A percentile compares a stretch with the other conserved stretches of the same genome.
These are phyloP conservation scores for Dryadomyces quercivorus DNA, from an alignment of 2,329 filamentous ascomycete species.

Conservation along the genomic window DNA sequence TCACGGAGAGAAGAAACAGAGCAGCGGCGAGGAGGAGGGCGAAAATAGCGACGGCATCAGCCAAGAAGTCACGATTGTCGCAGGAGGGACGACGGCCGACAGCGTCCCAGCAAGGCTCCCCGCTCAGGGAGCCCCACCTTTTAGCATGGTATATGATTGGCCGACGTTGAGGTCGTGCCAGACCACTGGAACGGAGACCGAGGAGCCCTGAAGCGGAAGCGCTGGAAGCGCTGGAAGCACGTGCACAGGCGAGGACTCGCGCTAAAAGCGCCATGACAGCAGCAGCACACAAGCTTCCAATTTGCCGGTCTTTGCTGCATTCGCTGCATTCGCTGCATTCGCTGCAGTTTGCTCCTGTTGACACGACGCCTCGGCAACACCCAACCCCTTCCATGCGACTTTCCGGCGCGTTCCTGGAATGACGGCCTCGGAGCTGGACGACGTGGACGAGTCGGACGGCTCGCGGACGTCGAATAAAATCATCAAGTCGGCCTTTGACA, in stretches of 20 bases:
- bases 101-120: constrained; percentile 1
- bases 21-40: background rate
- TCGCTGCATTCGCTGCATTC: too few relatives aligned
- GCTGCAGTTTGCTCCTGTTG: too few relatives aligned
- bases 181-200: too few relatives aligned
- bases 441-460: constrained; percentile 26
- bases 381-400: background rate
- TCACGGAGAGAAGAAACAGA: background rate
- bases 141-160: background rate
- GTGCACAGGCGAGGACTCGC: too few relatives aligned
- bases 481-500: constrained; percentile 64
- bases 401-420: constrained; percentile 21
- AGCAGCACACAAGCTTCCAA: too few relatives aligned
- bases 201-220: too few relatives aligned
- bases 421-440: constrained; percentile 26
- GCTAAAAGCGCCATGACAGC: too few relatives aligned
- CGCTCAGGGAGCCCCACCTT: constrained; percentile 1
- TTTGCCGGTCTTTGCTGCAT: too few relatives aligned
- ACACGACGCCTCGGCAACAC: too few relatives aligned
- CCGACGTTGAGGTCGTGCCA: too few relatives aligned
- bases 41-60: background rate
- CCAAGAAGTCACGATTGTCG: background rate
- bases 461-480: constrained; percentile 42
- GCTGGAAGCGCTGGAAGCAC: too few relatives aligned
- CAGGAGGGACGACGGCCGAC: background rate